Evolutionary conservation across 306 rosid genomes (phyloP), one percentile per base, ranked within the genome.

Genomic region (Prinsepia uniflora): DNA sequence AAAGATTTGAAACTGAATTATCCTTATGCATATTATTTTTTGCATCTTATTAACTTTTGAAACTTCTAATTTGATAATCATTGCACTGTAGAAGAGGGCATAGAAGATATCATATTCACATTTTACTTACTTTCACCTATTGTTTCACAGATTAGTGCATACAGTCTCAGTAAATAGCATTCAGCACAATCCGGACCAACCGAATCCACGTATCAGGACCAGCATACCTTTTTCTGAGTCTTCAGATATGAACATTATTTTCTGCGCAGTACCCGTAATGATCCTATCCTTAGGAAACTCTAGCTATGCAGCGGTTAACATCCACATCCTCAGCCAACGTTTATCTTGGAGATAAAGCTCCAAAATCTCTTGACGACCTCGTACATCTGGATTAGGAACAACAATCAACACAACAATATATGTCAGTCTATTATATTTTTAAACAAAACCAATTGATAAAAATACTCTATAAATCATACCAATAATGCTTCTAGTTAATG

Each of bases 281-380:
- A 91, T 94, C 79, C 99, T 87, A 81, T 94, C 99, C 85, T 94
- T 94, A 17, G 99, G 97, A 78, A 89, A 91, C 84, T 94, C 99
- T 84, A 94, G 78, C 80, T 94, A 92, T 14, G 85, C 0, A 78
- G 88, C 82, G 45, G 82, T 87, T 89, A 71, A 89, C 86, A 85
- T 94, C 97, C 65, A 94, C 86, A 80, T 86, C 81, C 39, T 94
- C 96, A 41, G 85, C 86, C 71, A 89, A 45, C 47, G 99, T 79
- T 91, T 94, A 81, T 94, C 99, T 82, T 89, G 92, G 75, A 94
- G 76, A 82, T 91, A 94, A 63, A 94, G 96, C 82, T 94, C 97
- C 86, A 94, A 78, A 79, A 94, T 94, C n/a, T n/a, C n/a, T n/a
- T n/a, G n/a, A n/a, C n/a, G n/a, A n/a, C n/a, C n/a, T n/a, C 90